A percentile compares a stretch with the other conserved stretches of the same genome.
Conservation (phyloP, 2,329 filamentous ascomycete genomes). For the Clathrospora elynae region DNA sequence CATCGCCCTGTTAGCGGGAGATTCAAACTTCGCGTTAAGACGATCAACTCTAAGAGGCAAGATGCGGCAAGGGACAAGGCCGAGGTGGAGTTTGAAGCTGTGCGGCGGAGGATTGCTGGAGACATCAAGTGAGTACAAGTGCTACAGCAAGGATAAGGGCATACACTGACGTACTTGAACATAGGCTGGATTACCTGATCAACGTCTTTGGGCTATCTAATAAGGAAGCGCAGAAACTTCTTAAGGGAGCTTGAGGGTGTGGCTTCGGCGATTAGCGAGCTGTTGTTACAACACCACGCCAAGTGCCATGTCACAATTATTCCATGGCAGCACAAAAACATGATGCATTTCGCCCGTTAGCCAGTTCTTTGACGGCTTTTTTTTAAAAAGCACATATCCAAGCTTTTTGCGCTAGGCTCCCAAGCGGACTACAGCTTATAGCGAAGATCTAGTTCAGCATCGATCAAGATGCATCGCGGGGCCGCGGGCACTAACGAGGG, state of each 20-base stretch:
- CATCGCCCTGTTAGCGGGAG: constrained; percentile 88
- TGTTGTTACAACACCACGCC: background rate
- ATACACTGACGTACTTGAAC: constrained; percentile 8
- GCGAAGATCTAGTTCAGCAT: constrained; percentile 6
- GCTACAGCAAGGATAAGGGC: background rate
- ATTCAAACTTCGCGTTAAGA: constrained; percentile 85
- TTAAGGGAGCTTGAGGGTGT: constrained; percentile 31
- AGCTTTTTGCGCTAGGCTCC: too few relatives aligned
- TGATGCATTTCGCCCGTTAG: too few relatives aligned
- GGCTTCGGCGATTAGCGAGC: background rate
- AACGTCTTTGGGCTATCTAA: constrained; percentile 64
- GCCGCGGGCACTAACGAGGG: constrained; percentile 12
- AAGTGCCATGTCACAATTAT: too few relatives aligned
- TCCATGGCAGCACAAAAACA: too few relatives aligned
- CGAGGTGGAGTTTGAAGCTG: constrained; percentile 73
- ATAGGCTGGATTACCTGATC: constrained; percentile 68
- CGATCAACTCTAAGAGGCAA: constrained; percentile 70
- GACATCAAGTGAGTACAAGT: constrained; percentile 73
- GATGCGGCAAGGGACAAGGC: constrained; percentile 72
- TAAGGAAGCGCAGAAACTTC: constrained; percentile 58
- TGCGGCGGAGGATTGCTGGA: constrained; percentile 69
- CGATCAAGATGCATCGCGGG: constrained; percentile 16
- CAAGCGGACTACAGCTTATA: constrained; percentile 5
- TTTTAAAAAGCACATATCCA: too few relatives aligned
- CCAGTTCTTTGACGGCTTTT: background rate